Conservation (phyloP, 2,329 filamentous ascomycete species). For the Zymoseptoria brevis region DNA sequence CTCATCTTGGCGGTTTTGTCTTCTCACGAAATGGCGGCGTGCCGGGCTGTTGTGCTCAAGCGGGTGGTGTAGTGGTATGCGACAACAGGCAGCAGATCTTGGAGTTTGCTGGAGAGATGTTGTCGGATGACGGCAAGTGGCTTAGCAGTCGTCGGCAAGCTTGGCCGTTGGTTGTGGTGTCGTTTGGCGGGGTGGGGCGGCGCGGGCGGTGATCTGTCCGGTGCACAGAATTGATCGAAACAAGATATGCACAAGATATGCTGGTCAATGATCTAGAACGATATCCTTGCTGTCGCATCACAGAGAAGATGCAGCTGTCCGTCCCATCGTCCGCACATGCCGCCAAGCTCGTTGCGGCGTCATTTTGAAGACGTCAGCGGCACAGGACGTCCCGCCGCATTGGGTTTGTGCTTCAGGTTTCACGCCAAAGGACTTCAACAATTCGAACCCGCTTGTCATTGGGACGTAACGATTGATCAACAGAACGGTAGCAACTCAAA, state of each 20-base stretch:
- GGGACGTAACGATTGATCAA: too few relatives aligned
- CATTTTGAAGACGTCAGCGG: background rate
- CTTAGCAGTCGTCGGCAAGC: background rate
- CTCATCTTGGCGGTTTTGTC: conserved; percentile 57
- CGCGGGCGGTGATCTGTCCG: background rate
- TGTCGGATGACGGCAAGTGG: background rate
- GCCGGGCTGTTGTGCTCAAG: background rate
- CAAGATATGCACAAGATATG: background rate
- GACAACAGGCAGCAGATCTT: conserved; percentile 3
- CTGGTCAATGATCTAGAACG: background rate
- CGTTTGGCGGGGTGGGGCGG: background rate
- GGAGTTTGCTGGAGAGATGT: background rate
- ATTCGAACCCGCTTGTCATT: too few relatives aligned
- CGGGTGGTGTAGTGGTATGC: background rate
- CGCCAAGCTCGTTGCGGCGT: background rate
- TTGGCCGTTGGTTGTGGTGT: background rate
- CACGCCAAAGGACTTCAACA: too few relatives aligned
- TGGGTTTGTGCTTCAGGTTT: too few relatives aligned
- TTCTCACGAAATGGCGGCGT: background rate
- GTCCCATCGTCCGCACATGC: background rate
- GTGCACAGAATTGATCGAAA: background rate
- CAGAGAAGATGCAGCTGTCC: background rate
- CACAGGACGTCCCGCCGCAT: too few relatives aligned
- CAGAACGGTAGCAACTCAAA: too few relatives aligned
- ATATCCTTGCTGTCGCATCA: background rate